Evolutionary conservation across 176 grass and related monocot species (phyloP).

Genomic region (Oryza australiensis): DNA sequence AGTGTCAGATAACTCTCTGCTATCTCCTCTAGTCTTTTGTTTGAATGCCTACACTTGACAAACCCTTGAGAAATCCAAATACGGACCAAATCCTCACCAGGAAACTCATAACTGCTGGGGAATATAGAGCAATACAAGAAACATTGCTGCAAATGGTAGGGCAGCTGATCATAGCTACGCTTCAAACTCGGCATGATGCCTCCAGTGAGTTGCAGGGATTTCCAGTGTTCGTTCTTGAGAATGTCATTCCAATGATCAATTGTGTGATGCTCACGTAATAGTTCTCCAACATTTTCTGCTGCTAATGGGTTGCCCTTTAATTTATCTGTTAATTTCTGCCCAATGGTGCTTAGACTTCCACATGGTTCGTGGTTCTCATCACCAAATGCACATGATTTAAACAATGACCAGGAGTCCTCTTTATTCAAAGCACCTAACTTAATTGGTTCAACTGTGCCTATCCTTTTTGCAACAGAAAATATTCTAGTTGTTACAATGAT

Average conservation of each 20-base stretch:
- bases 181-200: slow-evolving; percentile 42
- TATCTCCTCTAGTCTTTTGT: slow-evolving; percentile 32
- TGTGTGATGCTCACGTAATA: background rate
- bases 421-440: background rate
- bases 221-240: slow-evolving; percentile 39
- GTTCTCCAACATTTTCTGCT: slow-evolving; percentile 14
- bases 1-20: slow-evolving; percentile 12
- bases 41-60: background rate
- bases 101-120: background rate
- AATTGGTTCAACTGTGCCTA: background rate
- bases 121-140: slow-evolving; percentile 22
- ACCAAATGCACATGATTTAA: slow-evolving; percentile 41
- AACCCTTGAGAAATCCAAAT: slow-evolving; percentile 62
- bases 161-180: slow-evolving; percentile 22
- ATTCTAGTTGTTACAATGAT: slow-evolving; percentile 34
- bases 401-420: slow-evolving; percentile 19
- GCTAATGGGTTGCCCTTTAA: slow-evolving; percentile 41
- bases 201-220: background rate
- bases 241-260: slow-evolving; percentile 33
- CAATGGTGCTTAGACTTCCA: background rate
- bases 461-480: slow-evolving; percentile 15
- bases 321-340: background rate
- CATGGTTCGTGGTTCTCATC: slow-evolving; percentile 13
- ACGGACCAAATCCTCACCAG: background rate
- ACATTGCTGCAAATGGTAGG: slow-evolving; percentile 9